Conservation (phyloP, 1,139 yeast genomes). For the Yamadazyma spencermartinsiae region DNA sequence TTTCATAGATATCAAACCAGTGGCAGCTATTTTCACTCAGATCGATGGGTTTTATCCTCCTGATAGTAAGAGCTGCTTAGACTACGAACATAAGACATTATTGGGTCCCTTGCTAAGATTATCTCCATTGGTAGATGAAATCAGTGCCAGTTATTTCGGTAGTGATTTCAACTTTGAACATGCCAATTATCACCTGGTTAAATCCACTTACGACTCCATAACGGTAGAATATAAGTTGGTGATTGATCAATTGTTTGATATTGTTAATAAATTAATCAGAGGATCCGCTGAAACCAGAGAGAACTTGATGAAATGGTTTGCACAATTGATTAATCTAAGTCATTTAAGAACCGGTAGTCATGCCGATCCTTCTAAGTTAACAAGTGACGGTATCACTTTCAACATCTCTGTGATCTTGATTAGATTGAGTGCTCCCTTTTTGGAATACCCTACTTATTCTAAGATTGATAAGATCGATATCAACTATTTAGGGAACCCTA, state of each 20-base stretch:
- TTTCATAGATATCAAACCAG: slow-evolving; percentile 59
- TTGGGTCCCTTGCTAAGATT: slow-evolving; percentile 77
- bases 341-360: slow-evolving; percentile 89
- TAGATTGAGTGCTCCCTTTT: slow-evolving; percentile 79
- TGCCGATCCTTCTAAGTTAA: slow-evolving; percentile 64
- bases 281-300: slow-evolving; percentile 67
- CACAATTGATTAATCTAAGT: slow-evolving; percentile 69
- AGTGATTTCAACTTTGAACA: slow-evolving; percentile 41
- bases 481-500: slow-evolving; percentile 50
- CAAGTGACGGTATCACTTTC: slow-evolving; percentile 81
- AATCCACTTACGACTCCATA: slow-evolving; percentile 52
- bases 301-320: slow-evolving; percentile 66
- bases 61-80: slow-evolving; percentile 40
- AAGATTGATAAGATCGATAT: slow-evolving; percentile 78
- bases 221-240: slow-evolving; percentile 61
- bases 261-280: slow-evolving; percentile 75
- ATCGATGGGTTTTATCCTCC: slow-evolving; percentile 56
- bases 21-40: slow-evolving; percentile 61
- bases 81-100: slow-evolving; percentile 60
- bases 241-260: slow-evolving; percentile 61
- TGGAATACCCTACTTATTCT: slow-evolving; percentile 56
- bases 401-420: slow-evolving; percentile 70
- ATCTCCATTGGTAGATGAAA: slow-evolving; percentile 62
- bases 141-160: slow-evolving; percentile 47
- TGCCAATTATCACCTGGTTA: slow-evolving; percentile 41